Evolutionary conservation across 441 rosid genomes (phyloP).

Genomic region (Lepidium campestre): DNA sequence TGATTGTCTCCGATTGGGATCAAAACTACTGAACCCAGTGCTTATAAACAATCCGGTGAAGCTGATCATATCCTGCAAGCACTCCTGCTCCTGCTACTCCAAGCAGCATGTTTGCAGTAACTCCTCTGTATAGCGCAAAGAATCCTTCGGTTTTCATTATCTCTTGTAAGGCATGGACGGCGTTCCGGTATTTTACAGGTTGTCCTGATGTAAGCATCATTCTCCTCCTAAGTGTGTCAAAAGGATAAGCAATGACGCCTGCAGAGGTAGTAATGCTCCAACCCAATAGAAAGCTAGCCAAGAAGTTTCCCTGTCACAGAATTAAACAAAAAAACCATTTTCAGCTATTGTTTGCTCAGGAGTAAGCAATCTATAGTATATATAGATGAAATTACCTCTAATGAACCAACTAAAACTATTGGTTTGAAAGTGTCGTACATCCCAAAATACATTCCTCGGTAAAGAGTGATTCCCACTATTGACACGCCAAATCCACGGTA

Average conservation of each 20-base stretch:
- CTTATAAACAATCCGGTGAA: slow-evolving; percentile 53
- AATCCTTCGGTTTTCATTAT: slow-evolving; percentile 64
- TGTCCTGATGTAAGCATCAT: slow-evolving; percentile 98
- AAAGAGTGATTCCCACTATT: slow-evolving; percentile 79
- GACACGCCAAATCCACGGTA: slow-evolving; percentile 92
- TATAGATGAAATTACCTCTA: slow-evolving; percentile 44
- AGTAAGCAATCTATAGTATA: not conserved
- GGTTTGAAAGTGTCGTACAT: slow-evolving; percentile 90
- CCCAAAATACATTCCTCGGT: slow-evolving; percentile 93
- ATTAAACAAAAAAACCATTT: not conserved
- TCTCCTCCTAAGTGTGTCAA: slow-evolving; percentile 81
- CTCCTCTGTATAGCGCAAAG: slow-evolving; percentile 70
- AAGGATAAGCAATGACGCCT: slow-evolving; percentile 86
- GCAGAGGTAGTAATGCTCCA: slow-evolving; percentile 89
- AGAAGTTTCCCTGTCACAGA: slow-evolving; percentile 69
- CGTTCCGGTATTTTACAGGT: slow-evolving; percentile 51
- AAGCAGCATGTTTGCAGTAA: slow-evolving; percentile 88
- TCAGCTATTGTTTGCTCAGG: not conserved
- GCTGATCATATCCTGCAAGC: slow-evolving; percentile 88
- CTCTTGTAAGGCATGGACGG: slow-evolving; percentile 60
- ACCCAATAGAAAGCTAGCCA: slow-evolving; percentile 82
- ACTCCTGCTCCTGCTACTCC: slow-evolving; percentile 96
- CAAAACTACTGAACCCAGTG: slow-evolving; percentile 32
- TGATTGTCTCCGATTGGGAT: not conserved
- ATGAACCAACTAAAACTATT: slow-evolving; percentile 67